Evolutionary conservation across 257 asterid genomes (phyloP).

Genomic region (Linaria vulgaris): DNA sequence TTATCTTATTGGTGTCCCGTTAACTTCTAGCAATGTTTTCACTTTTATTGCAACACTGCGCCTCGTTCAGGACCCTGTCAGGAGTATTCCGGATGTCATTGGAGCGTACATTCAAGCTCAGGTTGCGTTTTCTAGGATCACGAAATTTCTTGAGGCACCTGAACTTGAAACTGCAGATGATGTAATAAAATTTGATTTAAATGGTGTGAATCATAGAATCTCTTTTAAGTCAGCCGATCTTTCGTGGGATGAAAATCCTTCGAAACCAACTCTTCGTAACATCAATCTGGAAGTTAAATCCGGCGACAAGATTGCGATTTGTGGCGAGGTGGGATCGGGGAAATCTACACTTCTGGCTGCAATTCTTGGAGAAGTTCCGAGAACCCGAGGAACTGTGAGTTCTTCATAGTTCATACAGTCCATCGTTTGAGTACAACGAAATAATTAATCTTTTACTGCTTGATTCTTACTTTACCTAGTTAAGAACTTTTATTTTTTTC

Average conservation of each 20-base stretch:
- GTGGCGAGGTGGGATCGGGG: conserved; percentile 99
- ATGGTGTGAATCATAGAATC: conserved; percentile 33
- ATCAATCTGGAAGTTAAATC: conserved; percentile 49
- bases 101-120: conserved; percentile 88
- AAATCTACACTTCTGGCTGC: conserved; percentile 88
- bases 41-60: conserved; percentile 90
- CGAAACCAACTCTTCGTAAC: conserved; percentile 51
- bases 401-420: neutral
- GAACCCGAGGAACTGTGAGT: conserved; percentile 75
- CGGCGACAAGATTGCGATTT: conserved; percentile 83
- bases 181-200: conserved; percentile 27
- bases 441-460: no score
- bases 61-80: conserved; percentile 83
- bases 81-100: conserved; percentile 81
- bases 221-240: conserved; percentile 52
- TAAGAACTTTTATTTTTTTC: neutral
- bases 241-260: conserved; percentile 69
- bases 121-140: conserved; percentile 72
- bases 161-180: conserved; percentile 55
- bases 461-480: neutral
- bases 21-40: conserved; percentile 80
- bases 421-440: no score
- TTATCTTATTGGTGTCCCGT: conserved; percentile 62
- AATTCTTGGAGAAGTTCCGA: conserved; percentile 85
- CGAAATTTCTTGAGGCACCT: conserved; percentile 68